Conservation (phyloP, 2,329 filamentous ascomycete species). For the Xylariaceae sp. region DNA sequence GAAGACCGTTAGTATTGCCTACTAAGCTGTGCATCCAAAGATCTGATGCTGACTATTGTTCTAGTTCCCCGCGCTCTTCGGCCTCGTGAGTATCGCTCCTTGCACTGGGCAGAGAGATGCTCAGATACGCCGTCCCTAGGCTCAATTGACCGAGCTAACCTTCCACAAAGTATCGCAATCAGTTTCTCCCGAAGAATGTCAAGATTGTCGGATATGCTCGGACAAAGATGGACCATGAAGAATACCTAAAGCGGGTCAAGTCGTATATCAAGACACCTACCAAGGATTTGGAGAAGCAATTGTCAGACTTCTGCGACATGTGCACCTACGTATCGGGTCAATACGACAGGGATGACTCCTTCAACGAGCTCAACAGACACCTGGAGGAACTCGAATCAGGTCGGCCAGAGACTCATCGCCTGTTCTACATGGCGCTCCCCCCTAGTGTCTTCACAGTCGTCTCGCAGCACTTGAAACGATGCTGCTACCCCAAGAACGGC, state of each 20-base stretch:
- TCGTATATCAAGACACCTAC: conserved; percentile 99
- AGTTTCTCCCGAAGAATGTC: conserved; percentile 95
- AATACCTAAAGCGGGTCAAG: conserved; percentile 89
- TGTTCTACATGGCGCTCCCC: conserved; percentile 99
- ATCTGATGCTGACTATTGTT: conserved; percentile 2
- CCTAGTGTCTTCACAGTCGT: conserved; percentile 98
- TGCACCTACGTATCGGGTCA: conserved; percentile 96
- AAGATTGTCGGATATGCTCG: conserved; percentile 97
- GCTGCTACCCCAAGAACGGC: conserved; percentile 88
- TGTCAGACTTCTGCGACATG: conserved; percentile 79
- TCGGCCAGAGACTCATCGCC: conserved; percentile 75
- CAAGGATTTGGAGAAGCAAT: conserved; percentile 92
- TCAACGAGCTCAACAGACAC: conserved; percentile 77
- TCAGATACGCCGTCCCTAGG: neutral
- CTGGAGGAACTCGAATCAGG: conserved; percentile 79
- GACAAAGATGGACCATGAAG: conserved; percentile 98
- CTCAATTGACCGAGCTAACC: conserved; percentile 19
- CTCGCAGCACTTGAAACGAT: conserved; percentile 93
- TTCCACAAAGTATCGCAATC: conserved; percentile 76
- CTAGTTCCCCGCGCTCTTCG: conserved; percentile 94
- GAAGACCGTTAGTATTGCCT: conserved; percentile 71
- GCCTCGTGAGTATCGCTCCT: conserved; percentile 64
- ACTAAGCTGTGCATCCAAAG: conserved; percentile 10
- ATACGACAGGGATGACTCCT: conserved; percentile 95
- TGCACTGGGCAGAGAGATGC: neutral